Conservation (phyloP, 305 asterid species). For the Fraxinus ornus region DNA sequence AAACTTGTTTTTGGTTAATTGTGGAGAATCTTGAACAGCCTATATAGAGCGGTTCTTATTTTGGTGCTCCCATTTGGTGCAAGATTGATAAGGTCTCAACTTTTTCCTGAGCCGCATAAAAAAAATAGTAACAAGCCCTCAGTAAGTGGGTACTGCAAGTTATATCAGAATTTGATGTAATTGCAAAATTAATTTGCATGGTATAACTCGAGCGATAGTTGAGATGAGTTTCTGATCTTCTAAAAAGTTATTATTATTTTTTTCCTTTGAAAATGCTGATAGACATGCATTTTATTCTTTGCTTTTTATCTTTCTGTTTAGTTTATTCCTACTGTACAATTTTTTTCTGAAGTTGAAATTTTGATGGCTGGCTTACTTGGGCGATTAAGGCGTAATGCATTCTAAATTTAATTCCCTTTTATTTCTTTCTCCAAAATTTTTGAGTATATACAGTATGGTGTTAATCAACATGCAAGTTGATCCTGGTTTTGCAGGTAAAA, state of each 20-base stretch:
- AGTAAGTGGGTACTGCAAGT: neutral
- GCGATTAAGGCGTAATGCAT: neutral
- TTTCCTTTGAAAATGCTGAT: neutral
- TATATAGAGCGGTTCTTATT: neutral
- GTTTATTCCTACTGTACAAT: neutral
- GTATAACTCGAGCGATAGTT: neutral
- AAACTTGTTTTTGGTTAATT: neutral
- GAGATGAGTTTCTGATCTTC: neutral
- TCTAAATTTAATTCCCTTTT: neutral
- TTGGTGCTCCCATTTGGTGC: neutral
- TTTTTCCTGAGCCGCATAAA: neutral
- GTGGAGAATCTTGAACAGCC: neutral
- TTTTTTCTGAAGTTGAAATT: neutral
- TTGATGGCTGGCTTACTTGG: neutral
- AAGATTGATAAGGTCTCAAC: neutral
- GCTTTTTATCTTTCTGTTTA: neutral
- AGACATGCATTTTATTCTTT: neutral
- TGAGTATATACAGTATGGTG: neutral
- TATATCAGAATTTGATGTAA: neutral
- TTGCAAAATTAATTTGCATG: neutral
- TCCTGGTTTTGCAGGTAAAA: conserved; percentile 55
- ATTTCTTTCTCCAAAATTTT: neutral
- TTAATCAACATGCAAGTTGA: neutral
- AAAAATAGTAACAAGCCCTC: neutral
- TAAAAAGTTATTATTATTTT: too few relatives aligned